Percentiles rank a stretch among this genome's conserved stretches.
Evolutionary conservation across 164 flowering plant genomes (phyloP).

Genomic region (Hamamelis virginiana): DNA sequence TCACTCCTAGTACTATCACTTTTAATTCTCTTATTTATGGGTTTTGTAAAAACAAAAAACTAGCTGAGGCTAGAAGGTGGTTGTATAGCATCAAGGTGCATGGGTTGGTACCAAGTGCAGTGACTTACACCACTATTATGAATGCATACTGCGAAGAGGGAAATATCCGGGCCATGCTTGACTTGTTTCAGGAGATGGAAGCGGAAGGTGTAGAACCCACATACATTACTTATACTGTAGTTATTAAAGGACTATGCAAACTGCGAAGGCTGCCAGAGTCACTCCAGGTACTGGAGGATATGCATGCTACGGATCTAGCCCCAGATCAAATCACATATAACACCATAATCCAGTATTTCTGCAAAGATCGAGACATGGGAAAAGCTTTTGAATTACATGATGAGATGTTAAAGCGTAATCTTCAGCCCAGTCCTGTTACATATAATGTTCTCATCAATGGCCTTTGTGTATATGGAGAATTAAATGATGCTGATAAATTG

Average conservation of each 20-base stretch:
- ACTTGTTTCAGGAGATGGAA: constrained; percentile 52
- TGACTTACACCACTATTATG: constrained; percentile 73
- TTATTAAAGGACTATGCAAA: constrained; percentile 64
- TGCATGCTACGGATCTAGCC: constrained; percentile 42
- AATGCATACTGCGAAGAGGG: constrained; percentile 59
- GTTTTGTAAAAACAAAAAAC: constrained; percentile 50
- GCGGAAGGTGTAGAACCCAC: constrained; percentile 44
- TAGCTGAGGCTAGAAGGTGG: constrained; percentile 43
- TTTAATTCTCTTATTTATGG: constrained; percentile 71
- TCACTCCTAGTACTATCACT: constrained; percentile 66
- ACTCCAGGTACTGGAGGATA: constrained; percentile 35
- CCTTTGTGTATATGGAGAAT: constrained; percentile 52
- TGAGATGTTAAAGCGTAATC: constrained; percentile 46
- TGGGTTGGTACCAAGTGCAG: constrained; percentile 52
- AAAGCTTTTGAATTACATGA: constrained; percentile 43
- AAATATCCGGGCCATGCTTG: constrained; percentile 28
- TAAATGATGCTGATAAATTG: constrained; percentile 49
- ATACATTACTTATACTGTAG: constrained; percentile 59
- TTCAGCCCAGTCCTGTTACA: constrained; percentile 62
- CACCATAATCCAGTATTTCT: constrained; percentile 62
- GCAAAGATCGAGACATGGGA: constrained; percentile 38
- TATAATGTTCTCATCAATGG: constrained; percentile 67
- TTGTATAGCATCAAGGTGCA: constrained; percentile 32
- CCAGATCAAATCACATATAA: constrained; percentile 74
- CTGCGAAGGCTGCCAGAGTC: constrained; percentile 43